Conservation (phyloP, 495 filamentous ascomycete genomes). For the Penicillium robsamsonii region DNA sequence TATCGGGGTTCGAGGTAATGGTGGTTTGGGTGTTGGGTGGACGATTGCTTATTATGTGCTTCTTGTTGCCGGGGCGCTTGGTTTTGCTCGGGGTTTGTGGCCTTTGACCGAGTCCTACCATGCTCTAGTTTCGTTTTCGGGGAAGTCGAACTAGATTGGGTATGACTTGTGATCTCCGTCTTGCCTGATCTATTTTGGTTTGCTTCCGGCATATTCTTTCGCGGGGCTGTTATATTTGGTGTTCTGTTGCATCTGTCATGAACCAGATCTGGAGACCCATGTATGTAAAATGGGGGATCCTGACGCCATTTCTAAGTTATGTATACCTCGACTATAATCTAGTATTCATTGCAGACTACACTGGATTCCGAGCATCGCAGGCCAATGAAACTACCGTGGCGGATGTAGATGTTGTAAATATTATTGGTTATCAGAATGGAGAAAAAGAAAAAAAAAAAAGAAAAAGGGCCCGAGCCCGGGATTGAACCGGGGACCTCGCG, state of each 20-base stretch:
- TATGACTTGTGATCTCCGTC: background rate
- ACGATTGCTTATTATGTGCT: slow-evolving; percentile 75
- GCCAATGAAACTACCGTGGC: too few relatives aligned
- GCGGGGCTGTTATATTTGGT: background rate
- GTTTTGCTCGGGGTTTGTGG: slow-evolving; percentile 69
- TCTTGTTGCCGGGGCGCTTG: slow-evolving; percentile 65
- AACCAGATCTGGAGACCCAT: too few relatives aligned
- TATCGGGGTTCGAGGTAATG: slow-evolving; percentile 15
- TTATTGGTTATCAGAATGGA: too few relatives aligned
- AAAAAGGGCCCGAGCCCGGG: slow-evolving; percentile 5
- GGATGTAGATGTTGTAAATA: too few relatives aligned
- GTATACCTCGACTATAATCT: too few relatives aligned
- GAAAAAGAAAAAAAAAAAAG: too few relatives aligned
- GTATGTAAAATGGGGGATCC: too few relatives aligned
- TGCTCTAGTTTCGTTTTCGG: slow-evolving; percentile 43
- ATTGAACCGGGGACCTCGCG: slow-evolving; percentile 11
- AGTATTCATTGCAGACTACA: too few relatives aligned
- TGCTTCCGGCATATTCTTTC: background rate
- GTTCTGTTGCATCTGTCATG: background rate
- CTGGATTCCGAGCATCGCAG: too few relatives aligned
- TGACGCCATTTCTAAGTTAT: too few relatives aligned
- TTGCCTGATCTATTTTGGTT: background rate
- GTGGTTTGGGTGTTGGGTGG: slow-evolving; percentile 54
- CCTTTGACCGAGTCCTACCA: slow-evolving; percentile 61
- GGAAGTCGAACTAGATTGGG: background rate